Percentiles rank a stretch among this genome's conserved stretches.
Conservation (phyloP, 495 filamentous ascomycete species). For the Podospora pseudocomata region DNA sequence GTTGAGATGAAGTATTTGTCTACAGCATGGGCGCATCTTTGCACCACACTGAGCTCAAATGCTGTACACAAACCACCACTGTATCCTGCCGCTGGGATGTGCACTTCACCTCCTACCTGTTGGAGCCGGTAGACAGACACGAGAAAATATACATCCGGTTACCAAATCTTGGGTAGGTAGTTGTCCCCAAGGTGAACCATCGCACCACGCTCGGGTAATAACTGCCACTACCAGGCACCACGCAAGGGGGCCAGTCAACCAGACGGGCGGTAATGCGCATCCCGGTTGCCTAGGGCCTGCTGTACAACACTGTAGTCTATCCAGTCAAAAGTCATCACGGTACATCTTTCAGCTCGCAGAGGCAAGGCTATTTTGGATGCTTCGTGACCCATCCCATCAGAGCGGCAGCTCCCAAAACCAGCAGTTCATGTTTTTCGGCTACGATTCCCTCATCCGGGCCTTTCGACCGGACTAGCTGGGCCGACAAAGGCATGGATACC, state of each 20-base stretch:
- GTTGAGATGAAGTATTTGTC: background rate
- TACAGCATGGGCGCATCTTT: background rate
- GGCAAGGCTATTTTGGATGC: background rate
- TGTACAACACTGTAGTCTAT: background rate
- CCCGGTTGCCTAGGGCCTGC: background rate
- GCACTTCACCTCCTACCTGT: background rate
- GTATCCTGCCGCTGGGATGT: background rate
- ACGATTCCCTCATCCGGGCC: background rate
- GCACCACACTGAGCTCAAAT: background rate
- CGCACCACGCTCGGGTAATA: background rate
- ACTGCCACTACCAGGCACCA: background rate
- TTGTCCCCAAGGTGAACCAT: background rate
- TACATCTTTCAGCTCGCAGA: background rate
- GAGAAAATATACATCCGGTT: background rate
- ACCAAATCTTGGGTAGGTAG: background rate
- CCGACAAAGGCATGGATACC: background rate
- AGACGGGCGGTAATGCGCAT: background rate
- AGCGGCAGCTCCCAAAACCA: background rate
- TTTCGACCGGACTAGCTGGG: background rate
- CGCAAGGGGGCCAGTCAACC: background rate
- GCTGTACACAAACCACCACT: background rate
- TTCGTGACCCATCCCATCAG: background rate
- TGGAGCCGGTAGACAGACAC: background rate
- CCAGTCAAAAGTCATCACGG: too few relatives aligned
- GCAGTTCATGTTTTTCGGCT: background rate